Evolutionary conservation across 805 yeast genomes (phyloP).

Genomic region (Teunomyces funiuensis): DNA sequence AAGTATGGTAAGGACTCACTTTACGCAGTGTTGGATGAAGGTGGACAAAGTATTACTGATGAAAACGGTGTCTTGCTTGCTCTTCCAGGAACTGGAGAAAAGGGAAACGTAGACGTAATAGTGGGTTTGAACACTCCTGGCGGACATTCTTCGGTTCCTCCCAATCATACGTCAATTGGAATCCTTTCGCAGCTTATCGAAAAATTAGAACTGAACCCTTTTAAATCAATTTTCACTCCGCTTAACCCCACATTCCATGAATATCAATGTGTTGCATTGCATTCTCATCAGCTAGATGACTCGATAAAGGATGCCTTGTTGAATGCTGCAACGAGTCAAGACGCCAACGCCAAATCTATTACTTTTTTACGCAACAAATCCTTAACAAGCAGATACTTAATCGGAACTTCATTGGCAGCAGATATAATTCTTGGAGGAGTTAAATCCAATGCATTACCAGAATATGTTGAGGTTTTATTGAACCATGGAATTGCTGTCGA

Average conservation of each 20-base stretch:
- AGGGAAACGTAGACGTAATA: conserved; percentile 14
- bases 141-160: conserved; percentile 31
- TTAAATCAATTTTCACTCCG: conserved; percentile 20
- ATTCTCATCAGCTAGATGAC: conserved; percentile 27
- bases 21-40: conserved; percentile 19
- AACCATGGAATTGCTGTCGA: conserved; percentile 69
- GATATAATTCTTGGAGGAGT: conserved; percentile 72
- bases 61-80: conserved; percentile 19
- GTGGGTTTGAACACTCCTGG: conserved; percentile 26
- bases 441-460: conserved; percentile 78
- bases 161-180: conserved; percentile 30
- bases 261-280: conserved; percentile 27
- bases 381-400: conserved; percentile 33
- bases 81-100: conserved; percentile 19
- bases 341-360: conserved; percentile 36
- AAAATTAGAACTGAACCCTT: conserved; percentile 21
- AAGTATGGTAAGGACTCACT: conserved; percentile 14
- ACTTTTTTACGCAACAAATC: conserved; percentile 23
- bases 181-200: conserved; percentile 22
- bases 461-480: conserved; percentile 49
- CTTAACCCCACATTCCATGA: conserved; percentile 25
- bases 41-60: conserved; percentile 17
- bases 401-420: conserved; percentile 66
- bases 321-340: conserved; percentile 32
- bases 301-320: conserved; percentile 27